Evolutionary conservation across 768 basidiomycete genomes (phyloP).

Genomic region (Sporobolomyces phaffii): DNA sequence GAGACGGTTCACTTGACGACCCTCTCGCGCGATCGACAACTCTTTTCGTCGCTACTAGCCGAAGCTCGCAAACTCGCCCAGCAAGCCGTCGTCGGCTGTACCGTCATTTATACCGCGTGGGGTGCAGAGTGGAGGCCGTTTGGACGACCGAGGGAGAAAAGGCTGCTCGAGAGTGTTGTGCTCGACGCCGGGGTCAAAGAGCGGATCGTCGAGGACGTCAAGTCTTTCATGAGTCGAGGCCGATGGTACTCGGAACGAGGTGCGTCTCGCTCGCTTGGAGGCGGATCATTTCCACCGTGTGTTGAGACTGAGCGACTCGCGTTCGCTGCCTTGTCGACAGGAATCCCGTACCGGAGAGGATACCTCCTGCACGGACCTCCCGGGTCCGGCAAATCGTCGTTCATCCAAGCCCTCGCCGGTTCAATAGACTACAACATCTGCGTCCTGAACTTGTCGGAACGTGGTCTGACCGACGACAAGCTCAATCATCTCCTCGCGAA

Average conservation of each 20-base stretch:
- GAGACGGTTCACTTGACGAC: conserved; percentile 93
- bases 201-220: conserved; percentile 71
- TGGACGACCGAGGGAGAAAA: conserved; percentile 78
- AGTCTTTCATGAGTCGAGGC: conserved; percentile 70
- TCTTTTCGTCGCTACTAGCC: conserved; percentile 71
- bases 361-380: conserved; percentile 94
- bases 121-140: conserved; percentile 94
- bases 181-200: conserved; percentile 76
- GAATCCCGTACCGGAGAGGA: conserved; percentile 93
- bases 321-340: conserved; percentile 50
- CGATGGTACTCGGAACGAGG: conserved; percentile 97
- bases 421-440: conserved; percentile 91
- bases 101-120: conserved; percentile 94
- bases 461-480: conserved; percentile 94
- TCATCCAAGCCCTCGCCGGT: conserved; percentile 94
- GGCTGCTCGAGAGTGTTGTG: conserved; percentile 82
- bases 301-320: not conserved
- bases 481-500: conserved; percentile 87
- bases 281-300: no score
- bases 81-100: conserved; percentile 80
- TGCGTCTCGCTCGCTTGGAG: conserved; percentile 41
- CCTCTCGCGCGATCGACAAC: conserved; percentile 71
- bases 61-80: conserved; percentile 89
- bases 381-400: conserved; percentile 96
- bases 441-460: conserved; percentile 86